These are phyloP conservation scores for Fusarium brevicatenulatum DNA, from an alignment of 2,329 filamentous ascomycete species.

Conservation along the genomic window DNA sequence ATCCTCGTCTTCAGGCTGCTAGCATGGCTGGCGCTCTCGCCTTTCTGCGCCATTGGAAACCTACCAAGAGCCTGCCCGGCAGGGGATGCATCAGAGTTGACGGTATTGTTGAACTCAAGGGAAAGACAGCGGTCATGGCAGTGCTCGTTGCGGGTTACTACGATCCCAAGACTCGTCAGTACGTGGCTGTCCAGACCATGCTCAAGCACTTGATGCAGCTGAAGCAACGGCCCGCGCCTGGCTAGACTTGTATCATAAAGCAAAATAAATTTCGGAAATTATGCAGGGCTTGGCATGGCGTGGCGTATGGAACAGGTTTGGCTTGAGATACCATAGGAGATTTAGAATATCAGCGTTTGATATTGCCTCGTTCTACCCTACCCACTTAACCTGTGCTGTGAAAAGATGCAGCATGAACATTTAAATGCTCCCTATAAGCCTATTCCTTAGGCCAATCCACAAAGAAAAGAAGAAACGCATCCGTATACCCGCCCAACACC, in stretches of 20 bases:
- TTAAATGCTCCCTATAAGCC: slow-evolving; percentile 15
- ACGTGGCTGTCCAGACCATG: slow-evolving; percentile 54
- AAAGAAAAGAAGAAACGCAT: slow-evolving; percentile 1
- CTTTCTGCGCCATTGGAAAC: slow-evolving; percentile 59
- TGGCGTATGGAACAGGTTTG: slow-evolving; percentile 42
- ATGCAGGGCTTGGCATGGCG: slow-evolving; percentile 32
- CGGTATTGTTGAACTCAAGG: slow-evolving; percentile 64
- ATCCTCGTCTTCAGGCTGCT: slow-evolving; percentile 48
- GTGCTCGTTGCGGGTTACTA: slow-evolving; percentile 65
- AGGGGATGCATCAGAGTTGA: slow-evolving; percentile 63
- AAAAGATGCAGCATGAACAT: slow-evolving; percentile 4
- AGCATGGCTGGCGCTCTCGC: slow-evolving; percentile 49
- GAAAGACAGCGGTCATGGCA: slow-evolving; percentile 57
- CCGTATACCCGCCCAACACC: slow-evolving; percentile 26
- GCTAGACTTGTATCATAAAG: slow-evolving; percentile 25
- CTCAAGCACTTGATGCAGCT: slow-evolving; percentile 56
- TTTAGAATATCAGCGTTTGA: slow-evolving; percentile 34
- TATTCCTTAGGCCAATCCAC: not conserved
- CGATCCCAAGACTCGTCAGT: slow-evolving; percentile 64
- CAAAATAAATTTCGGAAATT: slow-evolving; percentile 2
- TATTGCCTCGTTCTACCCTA: not conserved
- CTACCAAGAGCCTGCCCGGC: slow-evolving; percentile 55
- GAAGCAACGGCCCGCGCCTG: slow-evolving; percentile 51
- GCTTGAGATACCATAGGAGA: slow-evolving; percentile 45
- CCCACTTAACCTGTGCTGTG: not conserved